Evolutionary conservation across 768 basidiomycete genomes (phyloP).

Genomic region (Mycena polygramma): DNA sequence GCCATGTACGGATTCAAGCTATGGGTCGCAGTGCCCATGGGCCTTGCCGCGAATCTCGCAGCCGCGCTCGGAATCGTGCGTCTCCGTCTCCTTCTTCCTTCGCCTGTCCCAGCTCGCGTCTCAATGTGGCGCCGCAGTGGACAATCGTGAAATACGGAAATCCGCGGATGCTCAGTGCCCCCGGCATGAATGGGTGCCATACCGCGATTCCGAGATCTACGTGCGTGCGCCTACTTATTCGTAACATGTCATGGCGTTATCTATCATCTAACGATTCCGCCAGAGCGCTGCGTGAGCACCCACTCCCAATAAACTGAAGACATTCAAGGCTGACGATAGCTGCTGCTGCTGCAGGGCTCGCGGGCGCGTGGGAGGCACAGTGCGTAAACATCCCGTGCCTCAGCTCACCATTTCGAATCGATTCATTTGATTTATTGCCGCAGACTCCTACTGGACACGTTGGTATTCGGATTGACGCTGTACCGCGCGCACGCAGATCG

Average conservation of each 20-base stretch:
- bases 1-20: constrained; percentile 28
- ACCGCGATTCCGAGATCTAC: constrained; percentile 30
- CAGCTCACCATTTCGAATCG: neutral
- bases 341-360: neutral
- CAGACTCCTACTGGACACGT: constrained; percentile 19
- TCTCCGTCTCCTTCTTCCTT: neutral
- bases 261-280: neutral
- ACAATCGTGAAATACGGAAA: constrained; percentile 27
- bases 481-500: constrained; percentile 22
- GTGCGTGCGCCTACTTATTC: constrained; percentile 13
- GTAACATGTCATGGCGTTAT: no score
- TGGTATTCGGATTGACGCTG: constrained; percentile 30
- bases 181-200: constrained; percentile 30
- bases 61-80: constrained; percentile 25
- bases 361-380: constrained; percentile 30
- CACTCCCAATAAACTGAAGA: neutral
- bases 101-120: neutral
- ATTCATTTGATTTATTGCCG: constrained; percentile 10
- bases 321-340: neutral
- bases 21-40: constrained; percentile 16
- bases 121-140: constrained; percentile 19
- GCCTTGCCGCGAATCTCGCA: neutral
- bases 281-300: constrained; percentile 8
- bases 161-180: constrained; percentile 27
- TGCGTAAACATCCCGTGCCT: neutral